These are phyloP conservation scores for Leccinum fallax DNA, from an alignment of 1,284 basidiomycete species.

Conservation along the genomic window DNA sequence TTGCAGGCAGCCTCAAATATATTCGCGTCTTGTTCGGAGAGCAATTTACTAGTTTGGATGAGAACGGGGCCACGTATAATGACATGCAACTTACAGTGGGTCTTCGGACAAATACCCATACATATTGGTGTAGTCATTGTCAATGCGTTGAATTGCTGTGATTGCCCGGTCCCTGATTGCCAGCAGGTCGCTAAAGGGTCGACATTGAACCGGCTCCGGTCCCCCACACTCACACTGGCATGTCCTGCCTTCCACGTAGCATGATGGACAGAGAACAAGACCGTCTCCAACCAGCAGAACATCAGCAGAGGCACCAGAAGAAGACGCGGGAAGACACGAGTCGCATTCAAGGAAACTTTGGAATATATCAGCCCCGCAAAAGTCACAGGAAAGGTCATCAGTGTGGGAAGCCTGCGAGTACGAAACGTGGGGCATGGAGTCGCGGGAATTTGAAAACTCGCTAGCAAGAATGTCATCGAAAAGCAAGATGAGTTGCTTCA, in stretches of 20 bases:
- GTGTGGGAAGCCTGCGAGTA: slow-evolving; percentile 19
- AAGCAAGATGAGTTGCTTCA: slow-evolving; percentile 44
- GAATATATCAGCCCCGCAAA: slow-evolving; percentile 76
- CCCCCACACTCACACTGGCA: slow-evolving; percentile 50
- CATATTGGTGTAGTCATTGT: slow-evolving; percentile 36
- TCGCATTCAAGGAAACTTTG: slow-evolving; percentile 75
- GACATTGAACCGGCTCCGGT: slow-evolving; percentile 62
- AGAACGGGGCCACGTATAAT: slow-evolving; percentile 11
- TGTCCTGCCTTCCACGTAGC: slow-evolving; percentile 72
- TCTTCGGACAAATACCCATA: slow-evolving; percentile 21
- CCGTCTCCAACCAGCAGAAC: slow-evolving; percentile 42
- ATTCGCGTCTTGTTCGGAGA: slow-evolving; percentile 23
- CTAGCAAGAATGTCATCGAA: slow-evolving; percentile 61
- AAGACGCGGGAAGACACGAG: slow-evolving; percentile 37
- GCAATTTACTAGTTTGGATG: slow-evolving; percentile 24
- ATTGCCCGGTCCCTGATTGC: slow-evolving; percentile 44
- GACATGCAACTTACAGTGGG: slow-evolving; percentile 24
- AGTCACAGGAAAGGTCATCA: slow-evolving; percentile 61
- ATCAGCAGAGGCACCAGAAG: slow-evolving; percentile 13
- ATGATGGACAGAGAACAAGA: slow-evolving; percentile 64
- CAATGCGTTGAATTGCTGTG: slow-evolving; percentile 34
- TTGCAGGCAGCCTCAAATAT: slow-evolving; percentile 41
- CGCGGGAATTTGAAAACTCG: slow-evolving; percentile 48
- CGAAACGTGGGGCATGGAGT: slow-evolving; percentile 34
- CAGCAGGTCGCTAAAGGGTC: slow-evolving; percentile 43